Evolutionary conservation across 345 rosid genomes (phyloP).

Genomic region (Acer negundo): DNA sequence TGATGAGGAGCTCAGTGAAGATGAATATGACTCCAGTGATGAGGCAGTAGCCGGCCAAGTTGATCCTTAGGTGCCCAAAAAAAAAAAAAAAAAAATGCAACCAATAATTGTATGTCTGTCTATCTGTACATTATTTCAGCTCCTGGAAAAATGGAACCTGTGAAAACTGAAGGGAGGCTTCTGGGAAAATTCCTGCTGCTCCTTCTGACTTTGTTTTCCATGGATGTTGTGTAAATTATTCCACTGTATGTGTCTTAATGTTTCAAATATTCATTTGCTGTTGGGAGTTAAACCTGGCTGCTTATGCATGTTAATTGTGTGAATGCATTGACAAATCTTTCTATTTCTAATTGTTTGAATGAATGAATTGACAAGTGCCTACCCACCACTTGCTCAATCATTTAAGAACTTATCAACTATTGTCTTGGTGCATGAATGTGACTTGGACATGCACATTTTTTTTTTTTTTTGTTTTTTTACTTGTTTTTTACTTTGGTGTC

Average conservation of each 20-base stretch:
- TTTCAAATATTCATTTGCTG: constrained; percentile 32
- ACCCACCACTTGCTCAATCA: background rate
- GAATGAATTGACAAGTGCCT: no score
- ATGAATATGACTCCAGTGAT: constrained; percentile 68
- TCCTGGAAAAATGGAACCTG: constrained; percentile 33
- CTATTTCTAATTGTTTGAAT: background rate
- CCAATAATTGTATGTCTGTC: constrained; percentile 27
- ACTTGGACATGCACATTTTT: background rate
- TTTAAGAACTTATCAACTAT: background rate
- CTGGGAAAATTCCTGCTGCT: constrained; percentile 29
- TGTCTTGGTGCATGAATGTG: background rate
- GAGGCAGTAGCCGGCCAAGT: constrained; percentile 82
- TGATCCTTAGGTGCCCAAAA: constrained; percentile 56
- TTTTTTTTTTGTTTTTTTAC: no score
- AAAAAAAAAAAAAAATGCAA: background rate
- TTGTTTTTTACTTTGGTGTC: background rate
- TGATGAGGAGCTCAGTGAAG: constrained; percentile 87
- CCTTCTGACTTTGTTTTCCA: constrained; percentile 37
- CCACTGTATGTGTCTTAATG: constrained; percentile 21
- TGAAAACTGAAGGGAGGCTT: constrained; percentile 23
- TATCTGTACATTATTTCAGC: constrained; percentile 51
- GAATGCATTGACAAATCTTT: background rate
- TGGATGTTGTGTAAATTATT: constrained; percentile 44
- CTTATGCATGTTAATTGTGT: background rate
- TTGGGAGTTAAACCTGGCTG: constrained; percentile 9